Evolutionary conservation across 805 yeast species (phyloP), one percentile per base, ranked within the genome.

Genomic region (Candida railenensis): DNA sequence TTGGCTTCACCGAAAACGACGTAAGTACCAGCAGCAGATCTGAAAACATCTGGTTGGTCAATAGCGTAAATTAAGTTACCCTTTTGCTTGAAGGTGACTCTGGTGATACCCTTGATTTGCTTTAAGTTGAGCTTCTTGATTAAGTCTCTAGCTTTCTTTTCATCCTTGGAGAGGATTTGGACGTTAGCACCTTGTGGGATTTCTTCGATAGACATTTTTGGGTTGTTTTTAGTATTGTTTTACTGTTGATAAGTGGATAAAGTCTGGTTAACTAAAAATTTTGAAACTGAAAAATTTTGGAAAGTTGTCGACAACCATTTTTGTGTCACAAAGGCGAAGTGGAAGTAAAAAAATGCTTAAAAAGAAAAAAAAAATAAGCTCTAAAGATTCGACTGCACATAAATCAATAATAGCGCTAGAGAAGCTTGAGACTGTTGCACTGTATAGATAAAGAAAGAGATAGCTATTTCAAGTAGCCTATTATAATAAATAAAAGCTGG

Each of bases 1-100:
- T 89, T 88, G 67, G 97, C 96, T 77, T 91, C 97, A 76, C 99
- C 99, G 63, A 92, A 91, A 58, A 92, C 97, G 62, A 92, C 85
- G 80, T 87, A 94, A 60, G 96, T 85, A 68, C 97, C 97, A 66
- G 95, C 87, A 55, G 84, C 80, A 53, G 97, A 85, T 76, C 81
- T 89, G 96, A 78, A 92, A 51, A 94, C 98, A 61, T 90, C 97
- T 72, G 99, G 99, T 58, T 74, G 70, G 70, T 89, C 94, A 75
- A 92, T 88, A 66, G 94, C 96, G 71, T 85, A 82, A 67, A 90
- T 85, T 69, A 85, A 82, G 83, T 89, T 88, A 71, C 91, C 90
- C 77, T 88, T 85, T 80, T 85, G 89, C 78, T 86, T 89, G 83
- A 92, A 87, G 59, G 97, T 90, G 66, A 94, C 98, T 77, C 98